Percentiles rank a stretch among this genome's conserved stretches.
Conservation (phyloP, 768 basidiomycete genomes). For the Termitomyces sp. region DNA sequence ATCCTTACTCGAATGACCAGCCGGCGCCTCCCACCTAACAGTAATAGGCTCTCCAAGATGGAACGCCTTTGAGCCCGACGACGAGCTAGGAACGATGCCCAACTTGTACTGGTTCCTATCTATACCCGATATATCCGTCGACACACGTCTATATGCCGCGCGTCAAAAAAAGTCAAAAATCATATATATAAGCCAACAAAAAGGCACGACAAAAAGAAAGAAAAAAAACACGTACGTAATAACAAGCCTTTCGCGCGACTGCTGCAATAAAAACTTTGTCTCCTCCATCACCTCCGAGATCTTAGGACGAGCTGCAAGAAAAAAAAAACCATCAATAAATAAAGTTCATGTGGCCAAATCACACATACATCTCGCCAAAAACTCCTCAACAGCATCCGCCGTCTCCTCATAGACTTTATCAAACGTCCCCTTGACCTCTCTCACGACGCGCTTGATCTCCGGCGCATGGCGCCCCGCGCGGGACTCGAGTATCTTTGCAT, state of each 20-base stretch:
- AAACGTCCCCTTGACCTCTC: slow-evolving; percentile 90
- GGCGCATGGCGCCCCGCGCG: slow-evolving; percentile 79
- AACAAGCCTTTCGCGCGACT: slow-evolving; percentile 84
- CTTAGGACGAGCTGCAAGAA: slow-evolving; percentile 74
- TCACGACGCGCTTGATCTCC: slow-evolving; percentile 71
- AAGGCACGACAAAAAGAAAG: no score
- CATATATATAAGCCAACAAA: no score
- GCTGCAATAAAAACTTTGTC: slow-evolving; percentile 85
- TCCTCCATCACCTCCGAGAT: slow-evolving; percentile 90
- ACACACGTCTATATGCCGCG: no score
- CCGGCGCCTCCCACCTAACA: slow-evolving; percentile 84
- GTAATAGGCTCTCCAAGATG: slow-evolving; percentile 84
- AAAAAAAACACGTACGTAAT: slow-evolving; percentile 78
- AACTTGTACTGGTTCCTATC: slow-evolving; percentile 79
- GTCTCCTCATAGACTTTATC: slow-evolving; percentile 96
- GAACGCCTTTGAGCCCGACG: slow-evolving; percentile 55
- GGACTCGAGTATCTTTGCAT: slow-evolving; percentile 68
- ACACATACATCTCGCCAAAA: slow-evolving; percentile 84
- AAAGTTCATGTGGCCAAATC: no score
- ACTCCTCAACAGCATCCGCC: slow-evolving; percentile 88
- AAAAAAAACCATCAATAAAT: no score
- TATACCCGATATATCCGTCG: slow-evolving; percentile 73
- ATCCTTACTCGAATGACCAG: slow-evolving; percentile 82
- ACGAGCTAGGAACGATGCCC: slow-evolving; percentile 46
- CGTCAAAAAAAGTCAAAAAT: no score